Evolutionary conservation across 345 rosid species (phyloP).

Genomic region (Bruguiera gymnorhiza): DNA sequence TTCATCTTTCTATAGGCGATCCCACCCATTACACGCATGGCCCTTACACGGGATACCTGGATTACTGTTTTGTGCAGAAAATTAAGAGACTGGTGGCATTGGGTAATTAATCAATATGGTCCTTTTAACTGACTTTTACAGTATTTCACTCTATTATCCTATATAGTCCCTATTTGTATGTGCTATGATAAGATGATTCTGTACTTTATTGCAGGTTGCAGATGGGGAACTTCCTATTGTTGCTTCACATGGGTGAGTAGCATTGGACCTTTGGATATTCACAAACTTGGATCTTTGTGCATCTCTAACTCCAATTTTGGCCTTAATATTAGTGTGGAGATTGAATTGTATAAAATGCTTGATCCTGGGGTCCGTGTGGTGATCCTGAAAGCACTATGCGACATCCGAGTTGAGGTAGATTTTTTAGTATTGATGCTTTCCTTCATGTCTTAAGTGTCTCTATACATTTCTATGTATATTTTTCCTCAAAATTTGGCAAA

Average conservation of each 20-base stretch:
- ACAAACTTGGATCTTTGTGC: conserved; percentile 1
- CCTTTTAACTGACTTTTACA: conserved; percentile 2
- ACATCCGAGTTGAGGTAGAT: conserved; percentile 88
- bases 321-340: conserved; percentile 57
- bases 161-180: background rate
- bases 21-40: conserved; percentile 91
- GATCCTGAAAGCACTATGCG: conserved; percentile 94
- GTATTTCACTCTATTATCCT: conserved; percentile 14
- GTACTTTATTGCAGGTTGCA: conserved; percentile 63
- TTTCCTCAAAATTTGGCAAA: background rate
- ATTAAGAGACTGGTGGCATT: conserved; percentile 98
- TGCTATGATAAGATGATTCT: conserved; percentile 26
- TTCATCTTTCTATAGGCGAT: conserved; percentile 53
- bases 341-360: conserved; percentile 75
- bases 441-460: background rate
- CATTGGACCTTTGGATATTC: conserved; percentile 20
- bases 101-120: conserved; percentile 51
- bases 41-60: conserved; percentile 98
- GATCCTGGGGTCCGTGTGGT: conserved; percentile 94
- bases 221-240: conserved; percentile 96
- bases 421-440: background rate
- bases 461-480: background rate
- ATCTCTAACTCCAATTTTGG: conserved; percentile 27
- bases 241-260: conserved; percentile 92
- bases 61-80: conserved; percentile 95